phyloP scores from a whole-genome alignment of 2,329 filamentous ascomycete genomes.

The Fusarium cicatricum region DNA sequence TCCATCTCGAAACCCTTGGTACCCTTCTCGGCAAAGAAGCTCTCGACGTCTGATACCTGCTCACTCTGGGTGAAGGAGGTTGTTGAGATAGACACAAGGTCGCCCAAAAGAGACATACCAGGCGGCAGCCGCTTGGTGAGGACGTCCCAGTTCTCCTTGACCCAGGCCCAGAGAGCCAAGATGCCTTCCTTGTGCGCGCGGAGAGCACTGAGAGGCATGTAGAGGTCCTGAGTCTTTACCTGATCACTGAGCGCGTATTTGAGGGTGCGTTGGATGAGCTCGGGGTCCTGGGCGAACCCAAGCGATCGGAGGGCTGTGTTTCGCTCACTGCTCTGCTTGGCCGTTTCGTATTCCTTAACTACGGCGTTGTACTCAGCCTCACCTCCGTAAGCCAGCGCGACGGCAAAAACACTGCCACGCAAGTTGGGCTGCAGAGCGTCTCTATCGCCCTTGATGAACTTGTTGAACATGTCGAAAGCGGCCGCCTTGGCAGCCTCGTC shows the following conservation, averaged over 20 bases:
- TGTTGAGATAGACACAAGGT: constrained; percentile 83
- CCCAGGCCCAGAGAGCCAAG: constrained; percentile 81
- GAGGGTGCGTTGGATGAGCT: constrained; percentile 83
- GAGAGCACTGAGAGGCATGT: constrained; percentile 83
- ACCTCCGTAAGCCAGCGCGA: constrained; percentile 84
- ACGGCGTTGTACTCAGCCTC: constrained; percentile 55
- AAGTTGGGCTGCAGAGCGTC: constrained; percentile 92
- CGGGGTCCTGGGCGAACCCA: constrained; percentile 78
- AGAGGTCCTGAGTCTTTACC: constrained; percentile 94
- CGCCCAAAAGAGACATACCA: constrained; percentile 85
- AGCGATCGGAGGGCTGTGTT: constrained; percentile 88
- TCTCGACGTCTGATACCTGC: constrained; percentile 78
- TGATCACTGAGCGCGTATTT: constrained; percentile 78
- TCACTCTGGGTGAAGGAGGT: constrained; percentile 80
- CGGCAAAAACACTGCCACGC: constrained; percentile 83
- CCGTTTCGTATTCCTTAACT: constrained; percentile 42
- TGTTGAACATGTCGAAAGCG: constrained; percentile 88
- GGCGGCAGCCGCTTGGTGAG: constrained; percentile 84
- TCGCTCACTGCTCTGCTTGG: constrained; percentile 82
- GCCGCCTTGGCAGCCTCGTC: constrained; percentile 81
- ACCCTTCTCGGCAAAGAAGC: constrained; percentile 83
- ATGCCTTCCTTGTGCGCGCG: constrained; percentile 81
- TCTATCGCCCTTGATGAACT: constrained; percentile 81
- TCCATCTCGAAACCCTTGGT: constrained; percentile 87
- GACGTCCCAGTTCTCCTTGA: constrained; percentile 88